Percentiles rank a stretch among this genome's conserved stretches.
Conservation (phyloP, 2,329 filamentous ascomycete species). For the Exophiala sp. region DNA sequence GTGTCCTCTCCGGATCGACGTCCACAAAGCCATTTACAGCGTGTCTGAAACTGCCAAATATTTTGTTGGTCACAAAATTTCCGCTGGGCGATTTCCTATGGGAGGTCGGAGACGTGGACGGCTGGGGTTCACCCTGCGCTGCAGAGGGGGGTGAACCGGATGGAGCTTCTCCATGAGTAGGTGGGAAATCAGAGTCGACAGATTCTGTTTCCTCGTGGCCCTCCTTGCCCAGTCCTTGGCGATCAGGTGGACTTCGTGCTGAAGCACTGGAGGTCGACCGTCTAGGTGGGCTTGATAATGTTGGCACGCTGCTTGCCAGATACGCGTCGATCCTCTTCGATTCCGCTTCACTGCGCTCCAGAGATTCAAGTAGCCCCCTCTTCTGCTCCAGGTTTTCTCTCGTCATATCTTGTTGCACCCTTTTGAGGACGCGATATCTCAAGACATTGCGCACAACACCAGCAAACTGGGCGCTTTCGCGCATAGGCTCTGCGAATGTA, state of each 20-base stretch:
- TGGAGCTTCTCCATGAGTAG: constrained; percentile 72
- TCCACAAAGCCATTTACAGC: constrained; percentile 95
- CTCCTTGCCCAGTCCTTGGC: constrained; percentile 50
- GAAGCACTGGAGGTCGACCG: constrained; percentile 59
- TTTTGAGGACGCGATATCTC: constrained; percentile 84
- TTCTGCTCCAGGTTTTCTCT: constrained; percentile 90
- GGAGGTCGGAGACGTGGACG: constrained; percentile 29
- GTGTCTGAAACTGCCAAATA: constrained; percentile 92
- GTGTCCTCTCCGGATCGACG: constrained; percentile 87
- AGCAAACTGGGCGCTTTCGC: constrained; percentile 95
- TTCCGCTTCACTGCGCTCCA: constrained; percentile 92
- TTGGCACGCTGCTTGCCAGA: constrained; percentile 62
- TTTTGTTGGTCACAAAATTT: constrained; percentile 87
- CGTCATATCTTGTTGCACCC: constrained; percentile 96
- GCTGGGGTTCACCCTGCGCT: constrained; percentile 62
- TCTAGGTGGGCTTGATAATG: constrained; percentile 59
- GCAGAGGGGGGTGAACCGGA: constrained; percentile 59
- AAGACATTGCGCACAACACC: constrained; percentile 87
- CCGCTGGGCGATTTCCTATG: constrained; percentile 81
- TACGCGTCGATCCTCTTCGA: constrained; percentile 93
- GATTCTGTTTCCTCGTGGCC: constrained; percentile 77
- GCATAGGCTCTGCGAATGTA: constrained; percentile 94
- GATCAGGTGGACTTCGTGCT: constrained; percentile 41
- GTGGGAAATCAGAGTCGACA: constrained; percentile 93
- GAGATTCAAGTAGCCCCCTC: constrained; percentile 70